phyloP scores from a whole-genome alignment of 2,329 filamentous ascomycete species.

The Fusarium napiforme region DNA sequence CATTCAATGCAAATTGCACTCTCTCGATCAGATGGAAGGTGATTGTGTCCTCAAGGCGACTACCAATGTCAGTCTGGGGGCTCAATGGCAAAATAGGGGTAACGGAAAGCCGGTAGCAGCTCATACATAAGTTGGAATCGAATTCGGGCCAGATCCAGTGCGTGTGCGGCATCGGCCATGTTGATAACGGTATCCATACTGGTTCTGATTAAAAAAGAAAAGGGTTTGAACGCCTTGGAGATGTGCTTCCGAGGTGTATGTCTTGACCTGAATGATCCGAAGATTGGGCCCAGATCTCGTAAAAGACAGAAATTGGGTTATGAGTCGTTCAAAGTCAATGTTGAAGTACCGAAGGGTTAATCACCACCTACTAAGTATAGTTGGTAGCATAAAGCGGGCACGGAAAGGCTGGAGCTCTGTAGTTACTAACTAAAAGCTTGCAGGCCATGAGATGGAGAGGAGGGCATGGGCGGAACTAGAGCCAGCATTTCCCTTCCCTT shows the following conservation, averaged over 20 bases:
- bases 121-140: conserved; percentile 91
- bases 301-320: background rate
- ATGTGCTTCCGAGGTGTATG: background rate
- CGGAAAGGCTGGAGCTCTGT: background rate
- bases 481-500: conserved; percentile 29
- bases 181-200: conserved; percentile 91
- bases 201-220: background rate
- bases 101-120: background rate
- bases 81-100: background rate
- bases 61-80: conserved; percentile 53
- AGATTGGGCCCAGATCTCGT: background rate
- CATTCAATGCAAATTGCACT: conserved; percentile 95
- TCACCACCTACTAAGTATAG: background rate
- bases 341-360: conserved; percentile 1
- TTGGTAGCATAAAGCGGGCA: conserved; percentile 11
- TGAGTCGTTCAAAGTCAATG: conserved; percentile 20
- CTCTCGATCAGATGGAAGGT: conserved; percentile 97
- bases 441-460: background rate
- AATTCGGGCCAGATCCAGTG: conserved; percentile 90
- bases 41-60: conserved; percentile 96
- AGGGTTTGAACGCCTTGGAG: conserved; percentile 3
- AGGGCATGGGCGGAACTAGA: conserved; percentile 14
- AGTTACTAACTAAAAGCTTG: background rate
- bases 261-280: background rate
- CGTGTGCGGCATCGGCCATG: conserved; percentile 83